Evolutionary conservation across 768 basidiomycete species (phyloP).

Genomic region (Mycena vitilis): DNA sequence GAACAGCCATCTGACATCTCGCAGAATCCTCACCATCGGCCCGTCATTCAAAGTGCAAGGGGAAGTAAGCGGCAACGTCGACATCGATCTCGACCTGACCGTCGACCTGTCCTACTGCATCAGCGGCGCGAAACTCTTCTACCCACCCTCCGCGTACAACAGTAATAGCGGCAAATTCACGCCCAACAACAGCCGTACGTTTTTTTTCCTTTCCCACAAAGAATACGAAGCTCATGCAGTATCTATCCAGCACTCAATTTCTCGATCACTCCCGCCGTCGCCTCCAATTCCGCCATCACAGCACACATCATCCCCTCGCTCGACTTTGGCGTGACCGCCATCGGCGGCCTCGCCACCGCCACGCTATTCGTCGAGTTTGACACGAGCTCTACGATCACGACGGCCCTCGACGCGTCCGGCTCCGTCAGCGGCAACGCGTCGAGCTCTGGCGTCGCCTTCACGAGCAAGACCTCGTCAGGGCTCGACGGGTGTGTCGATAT

Average conservation of each 20-base stretch:
- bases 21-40: slow-evolving; percentile 52
- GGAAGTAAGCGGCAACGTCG: slow-evolving; percentile 41
- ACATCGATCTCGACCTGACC: slow-evolving; percentile 46
- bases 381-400: slow-evolving; percentile 42
- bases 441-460: slow-evolving; percentile 10
- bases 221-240: too few relatives aligned
- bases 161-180: slow-evolving; percentile 42
- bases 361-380: slow-evolving; percentile 43
- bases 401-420: slow-evolving; percentile 35
- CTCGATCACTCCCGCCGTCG: slow-evolving; percentile 46
- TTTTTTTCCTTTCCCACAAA: not conserved
- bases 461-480: slow-evolving; percentile 22
- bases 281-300: slow-evolving; percentile 42
- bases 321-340: slow-evolving; percentile 46
- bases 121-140: slow-evolving; percentile 47
- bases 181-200: slow-evolving; percentile 46
- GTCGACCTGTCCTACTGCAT: slow-evolving; percentile 50
- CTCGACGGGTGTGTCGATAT: slow-evolving; percentile 52
- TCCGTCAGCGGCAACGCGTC: slow-evolving; percentile 12
- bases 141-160: slow-evolving; percentile 45
- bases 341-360: slow-evolving; percentile 34
- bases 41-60: slow-evolving; percentile 53
- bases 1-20: not conserved
- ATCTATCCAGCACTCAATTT: slow-evolving; percentile 48
- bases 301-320: slow-evolving; percentile 53